phyloP scores from a whole-genome alignment of 129 eudicot genomes.

The Sambucus nigra region DNA sequence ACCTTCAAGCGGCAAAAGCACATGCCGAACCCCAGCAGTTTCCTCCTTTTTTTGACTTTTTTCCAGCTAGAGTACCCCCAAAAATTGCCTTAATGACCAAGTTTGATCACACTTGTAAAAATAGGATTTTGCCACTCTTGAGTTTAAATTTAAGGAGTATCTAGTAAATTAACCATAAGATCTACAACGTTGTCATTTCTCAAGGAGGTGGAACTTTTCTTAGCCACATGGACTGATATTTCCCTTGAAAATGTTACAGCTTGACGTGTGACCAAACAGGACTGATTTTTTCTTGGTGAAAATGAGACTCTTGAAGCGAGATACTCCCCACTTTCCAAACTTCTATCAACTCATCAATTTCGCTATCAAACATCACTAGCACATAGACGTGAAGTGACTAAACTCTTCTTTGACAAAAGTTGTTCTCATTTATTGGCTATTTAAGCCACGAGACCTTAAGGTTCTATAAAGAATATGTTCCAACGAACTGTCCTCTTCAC shows the following conservation, averaged over 20 bases:
- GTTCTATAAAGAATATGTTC: not conserved
- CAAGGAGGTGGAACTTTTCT: too few species aligned
- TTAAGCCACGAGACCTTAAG: not conserved
- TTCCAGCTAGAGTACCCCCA: too few species aligned
- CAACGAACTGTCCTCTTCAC: not conserved
- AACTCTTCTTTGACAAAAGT: conserved; percentile 6
- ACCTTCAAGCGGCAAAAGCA: too few species aligned
- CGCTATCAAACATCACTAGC: conserved; percentile 7
- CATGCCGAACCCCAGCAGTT: too few species aligned
- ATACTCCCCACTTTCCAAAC: conserved; percentile 7
- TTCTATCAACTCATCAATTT: not conserved
- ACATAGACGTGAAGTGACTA: conserved; percentile 20
- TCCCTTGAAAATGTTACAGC: not conserved
- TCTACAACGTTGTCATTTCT: too few species aligned
- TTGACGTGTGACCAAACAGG: conserved; percentile 8
- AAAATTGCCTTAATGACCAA: too few species aligned
- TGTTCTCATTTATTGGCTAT: not conserved
- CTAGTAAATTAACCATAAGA: too few species aligned
- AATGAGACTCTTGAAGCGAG: conserved; percentile 4
- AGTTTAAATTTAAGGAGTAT: too few species aligned
- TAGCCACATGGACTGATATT: not conserved
- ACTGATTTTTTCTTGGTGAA: conserved; percentile 6
- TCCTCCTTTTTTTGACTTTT: too few species aligned
- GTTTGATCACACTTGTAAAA: too few species aligned
- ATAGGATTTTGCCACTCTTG: too few species aligned